These are phyloP conservation scores for Xylariaceae sp. DNA, from an alignment of 2,329 filamentous ascomycete species.

Conservation along the genomic window DNA sequence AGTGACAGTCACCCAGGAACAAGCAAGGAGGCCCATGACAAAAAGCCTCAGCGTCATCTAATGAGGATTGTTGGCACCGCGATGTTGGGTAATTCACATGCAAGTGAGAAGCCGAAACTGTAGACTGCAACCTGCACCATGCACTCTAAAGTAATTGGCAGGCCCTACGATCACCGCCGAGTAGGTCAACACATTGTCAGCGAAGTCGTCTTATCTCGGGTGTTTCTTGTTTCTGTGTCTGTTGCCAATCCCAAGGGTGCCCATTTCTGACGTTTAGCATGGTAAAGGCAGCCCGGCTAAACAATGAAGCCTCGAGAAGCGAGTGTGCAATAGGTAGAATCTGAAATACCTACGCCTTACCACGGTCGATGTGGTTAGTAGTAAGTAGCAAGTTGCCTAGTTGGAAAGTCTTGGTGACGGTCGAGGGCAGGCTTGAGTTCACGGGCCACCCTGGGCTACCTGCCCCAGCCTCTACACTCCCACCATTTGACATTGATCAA, in stretches of 20 bases:
- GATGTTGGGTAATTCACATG: neutral
- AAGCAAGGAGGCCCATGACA: neutral
- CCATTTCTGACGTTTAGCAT: no score
- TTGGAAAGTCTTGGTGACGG: no score
- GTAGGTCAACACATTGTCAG: neutral
- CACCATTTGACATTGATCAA: neutral
- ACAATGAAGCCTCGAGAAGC: no score
- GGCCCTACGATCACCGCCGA: neutral
- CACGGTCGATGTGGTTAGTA: no score
- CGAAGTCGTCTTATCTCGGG: neutral
- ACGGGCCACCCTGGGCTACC: neutral
- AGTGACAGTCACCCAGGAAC: neutral
- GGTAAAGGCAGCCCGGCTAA: no score
- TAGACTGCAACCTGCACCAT: conserved; percentile 7
- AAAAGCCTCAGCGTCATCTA: neutral
- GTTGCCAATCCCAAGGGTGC: no score
- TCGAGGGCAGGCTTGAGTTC: neutral
- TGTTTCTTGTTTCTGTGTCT: neutral
- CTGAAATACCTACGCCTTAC: no score
- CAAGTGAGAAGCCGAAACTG: conserved; percentile 6
- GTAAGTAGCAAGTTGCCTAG: no score
- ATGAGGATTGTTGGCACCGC: neutral
- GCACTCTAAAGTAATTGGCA: conserved; percentile 1
- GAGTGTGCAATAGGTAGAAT: no score
- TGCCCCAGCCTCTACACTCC: no score